Conservation (phyloP, 31 red algal species). For the Porphyra umbilicalis region DNA sequence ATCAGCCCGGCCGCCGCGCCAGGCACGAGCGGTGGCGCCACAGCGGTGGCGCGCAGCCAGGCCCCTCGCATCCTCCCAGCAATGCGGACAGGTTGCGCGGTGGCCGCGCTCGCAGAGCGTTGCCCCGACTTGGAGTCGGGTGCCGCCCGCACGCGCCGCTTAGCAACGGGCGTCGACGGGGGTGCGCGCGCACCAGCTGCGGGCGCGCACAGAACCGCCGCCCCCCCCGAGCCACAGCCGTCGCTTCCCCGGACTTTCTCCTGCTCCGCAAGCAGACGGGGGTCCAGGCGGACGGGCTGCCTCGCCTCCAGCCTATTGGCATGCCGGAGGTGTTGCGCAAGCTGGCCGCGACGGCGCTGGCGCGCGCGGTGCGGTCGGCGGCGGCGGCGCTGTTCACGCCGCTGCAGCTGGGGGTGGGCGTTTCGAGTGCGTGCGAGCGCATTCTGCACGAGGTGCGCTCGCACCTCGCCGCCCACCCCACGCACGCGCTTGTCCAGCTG, state of each 20-base stretch:
- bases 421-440: background rate
- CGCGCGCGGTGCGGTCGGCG: background rate
- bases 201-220: too few species aligned
- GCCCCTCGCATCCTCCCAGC: too few species aligned
- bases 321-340: background rate
- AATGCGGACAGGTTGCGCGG: too few species aligned
- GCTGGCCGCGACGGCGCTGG: background rate
- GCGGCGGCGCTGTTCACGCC: background rate
- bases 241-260: background rate
- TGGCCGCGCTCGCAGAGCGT: too few species aligned
- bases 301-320: background rate
- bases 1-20: too few species aligned
- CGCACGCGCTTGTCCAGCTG: background rate
- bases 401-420: background rate
- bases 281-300: background rate
- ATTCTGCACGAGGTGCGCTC: background rate
- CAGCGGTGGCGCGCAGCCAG: too few species aligned
- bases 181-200: too few species aligned
- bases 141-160: too few species aligned
- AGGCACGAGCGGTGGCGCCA: too few species aligned
- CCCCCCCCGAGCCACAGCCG: too few species aligned
- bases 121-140: too few species aligned
- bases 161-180: too few species aligned
- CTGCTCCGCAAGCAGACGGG: background rate
- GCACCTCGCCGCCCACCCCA: background rate